Percentiles rank a stretch among this genome's conserved stretches.
Conservation (phyloP, 2,329 filamentous ascomycete species). For the Thielaviopsis populi region DNA sequence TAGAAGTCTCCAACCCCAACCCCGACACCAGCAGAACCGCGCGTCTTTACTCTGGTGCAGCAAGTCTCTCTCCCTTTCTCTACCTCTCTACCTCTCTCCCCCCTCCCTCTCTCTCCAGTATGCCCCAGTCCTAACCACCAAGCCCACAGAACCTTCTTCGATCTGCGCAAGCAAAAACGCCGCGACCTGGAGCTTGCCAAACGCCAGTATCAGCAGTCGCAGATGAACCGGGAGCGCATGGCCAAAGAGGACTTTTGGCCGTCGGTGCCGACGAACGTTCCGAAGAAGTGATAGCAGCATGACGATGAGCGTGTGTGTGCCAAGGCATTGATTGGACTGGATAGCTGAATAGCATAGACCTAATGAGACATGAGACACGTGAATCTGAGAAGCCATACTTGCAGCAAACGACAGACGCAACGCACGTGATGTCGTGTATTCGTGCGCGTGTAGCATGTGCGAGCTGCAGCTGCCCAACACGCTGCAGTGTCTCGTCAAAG, state of each 20-base stretch:
- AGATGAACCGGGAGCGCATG: conserved; percentile 64
- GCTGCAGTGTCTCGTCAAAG: background rate
- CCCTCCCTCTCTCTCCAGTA: background rate
- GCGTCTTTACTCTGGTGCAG: conserved; percentile 75
- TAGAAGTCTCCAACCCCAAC: conserved; percentile 1
- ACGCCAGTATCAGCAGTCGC: conserved; percentile 38
- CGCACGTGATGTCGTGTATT: too few relatives aligned
- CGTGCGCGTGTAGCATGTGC: too few relatives aligned
- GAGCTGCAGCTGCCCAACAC: too few relatives aligned
- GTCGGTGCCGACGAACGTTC: conserved; percentile 51
- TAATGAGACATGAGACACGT: background rate
- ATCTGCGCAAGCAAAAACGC: conserved; percentile 67
- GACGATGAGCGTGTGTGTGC: background rate
- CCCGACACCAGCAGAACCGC: conserved; percentile 36
- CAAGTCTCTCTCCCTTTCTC: conserved; percentile 25
- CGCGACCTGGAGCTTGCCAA: conserved; percentile 40
- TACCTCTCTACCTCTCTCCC: background rate
- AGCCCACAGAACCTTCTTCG: conserved; percentile 57
- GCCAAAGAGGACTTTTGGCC: conserved; percentile 71
- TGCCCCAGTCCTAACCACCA: background rate
- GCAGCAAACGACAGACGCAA: too few relatives aligned
- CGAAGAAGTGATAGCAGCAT: conserved; percentile 18
- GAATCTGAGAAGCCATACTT: background rate
- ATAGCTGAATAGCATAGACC: background rate
- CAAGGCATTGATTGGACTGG: background rate